Percentiles rank a stretch among this genome's conserved stretches.
These are phyloP conservation scores for Apiospora saccharicola DNA, from an alignment of 2,329 filamentous ascomycete genomes.

Conservation along the genomic window DNA sequence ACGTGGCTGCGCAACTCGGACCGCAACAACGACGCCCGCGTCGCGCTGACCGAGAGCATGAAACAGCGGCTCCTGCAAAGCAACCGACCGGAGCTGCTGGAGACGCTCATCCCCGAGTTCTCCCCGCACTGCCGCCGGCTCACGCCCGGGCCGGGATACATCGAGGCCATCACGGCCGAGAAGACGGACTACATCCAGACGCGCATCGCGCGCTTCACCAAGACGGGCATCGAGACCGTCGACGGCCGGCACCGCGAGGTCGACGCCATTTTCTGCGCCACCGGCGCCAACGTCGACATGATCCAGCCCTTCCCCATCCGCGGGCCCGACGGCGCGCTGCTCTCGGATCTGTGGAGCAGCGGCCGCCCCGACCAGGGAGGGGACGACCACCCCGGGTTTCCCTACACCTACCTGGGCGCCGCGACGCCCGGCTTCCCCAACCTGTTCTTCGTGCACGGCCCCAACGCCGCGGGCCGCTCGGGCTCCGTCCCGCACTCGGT, in stretches of 20 bases:
- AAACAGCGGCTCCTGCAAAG: slow-evolving; percentile 51
- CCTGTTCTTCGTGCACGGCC: slow-evolving; percentile 69
- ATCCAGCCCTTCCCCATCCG: slow-evolving; percentile 67
- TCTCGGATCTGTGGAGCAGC: slow-evolving; percentile 61
- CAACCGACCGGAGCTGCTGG: slow-evolving; percentile 62
- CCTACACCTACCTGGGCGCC: slow-evolving; percentile 72
- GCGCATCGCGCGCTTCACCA: slow-evolving; percentile 64
- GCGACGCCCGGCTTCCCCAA: slow-evolving; percentile 73
- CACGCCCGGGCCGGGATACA: slow-evolving; percentile 72
- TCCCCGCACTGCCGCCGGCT: slow-evolving; percentile 69
- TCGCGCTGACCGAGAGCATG: slow-evolving; percentile 62
- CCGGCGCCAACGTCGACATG: slow-evolving; percentile 68
- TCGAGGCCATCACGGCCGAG: slow-evolving; percentile 67
- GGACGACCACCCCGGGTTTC: slow-evolving; percentile 65
- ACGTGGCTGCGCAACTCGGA: slow-evolving; percentile 61
- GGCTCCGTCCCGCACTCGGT: slow-evolving; percentile 73
- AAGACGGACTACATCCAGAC: slow-evolving; percentile 69
- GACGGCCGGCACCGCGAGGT: slow-evolving; percentile 65
- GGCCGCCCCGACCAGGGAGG: slow-evolving; percentile 54
- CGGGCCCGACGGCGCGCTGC: slow-evolving; percentile 56
- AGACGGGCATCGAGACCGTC: slow-evolving; percentile 64
- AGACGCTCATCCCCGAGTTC: slow-evolving; percentile 67
- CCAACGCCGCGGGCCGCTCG: slow-evolving; percentile 64
- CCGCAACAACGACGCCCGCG: slow-evolving; percentile 55
- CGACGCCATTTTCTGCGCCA: slow-evolving; percentile 73